Evolutionary conservation across 2,329 filamentous ascomycete genomes (phyloP).

Genomic region (Neocucurbitaria cava): DNA sequence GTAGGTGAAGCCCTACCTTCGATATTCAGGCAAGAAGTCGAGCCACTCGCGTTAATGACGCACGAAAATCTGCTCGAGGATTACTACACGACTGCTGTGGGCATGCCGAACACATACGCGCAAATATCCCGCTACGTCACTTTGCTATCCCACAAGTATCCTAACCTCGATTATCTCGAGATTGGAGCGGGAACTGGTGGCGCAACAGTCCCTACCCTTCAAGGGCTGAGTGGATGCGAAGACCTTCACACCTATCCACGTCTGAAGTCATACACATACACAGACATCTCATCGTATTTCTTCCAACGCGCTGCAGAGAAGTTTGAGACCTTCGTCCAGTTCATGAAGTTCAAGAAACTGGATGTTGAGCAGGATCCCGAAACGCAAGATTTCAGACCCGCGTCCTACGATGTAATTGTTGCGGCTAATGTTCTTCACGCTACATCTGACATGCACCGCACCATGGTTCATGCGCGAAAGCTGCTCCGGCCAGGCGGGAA

Average conservation of each 20-base stretch:
- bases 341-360: conserved; percentile 25
- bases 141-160: conserved; percentile 21
- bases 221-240: conserved; percentile 11
- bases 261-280: conserved; percentile 24
- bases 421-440: conserved; percentile 43
- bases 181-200: conserved; percentile 26
- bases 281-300: conserved; percentile 25
- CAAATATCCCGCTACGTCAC: conserved; percentile 17
- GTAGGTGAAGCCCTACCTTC: conserved; percentile 17
- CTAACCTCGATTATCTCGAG: conserved; percentile 21
- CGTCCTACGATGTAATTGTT: conserved; percentile 37
- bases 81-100: conserved; percentile 20
- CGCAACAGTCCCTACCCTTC: conserved; percentile 15
- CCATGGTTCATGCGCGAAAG: conserved; percentile 29
- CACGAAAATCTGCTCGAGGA: conserved; percentile 21
- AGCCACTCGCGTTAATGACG: conserved; percentile 20
- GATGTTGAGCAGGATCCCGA: conserved; percentile 28
- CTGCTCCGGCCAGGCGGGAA: conserved; percentile 53
- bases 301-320: conserved; percentile 23
- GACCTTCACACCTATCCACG: conserved; percentile 9
- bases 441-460: conserved; percentile 23
- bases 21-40: conserved; percentile 17
- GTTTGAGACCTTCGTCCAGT: conserved; percentile 12
- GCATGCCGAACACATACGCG: conserved; percentile 23
- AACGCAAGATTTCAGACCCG: conserved; percentile 24